phyloP scores from a whole-genome alignment of 345 rosid genomes.

The Aurinia saxatilis region DNA sequence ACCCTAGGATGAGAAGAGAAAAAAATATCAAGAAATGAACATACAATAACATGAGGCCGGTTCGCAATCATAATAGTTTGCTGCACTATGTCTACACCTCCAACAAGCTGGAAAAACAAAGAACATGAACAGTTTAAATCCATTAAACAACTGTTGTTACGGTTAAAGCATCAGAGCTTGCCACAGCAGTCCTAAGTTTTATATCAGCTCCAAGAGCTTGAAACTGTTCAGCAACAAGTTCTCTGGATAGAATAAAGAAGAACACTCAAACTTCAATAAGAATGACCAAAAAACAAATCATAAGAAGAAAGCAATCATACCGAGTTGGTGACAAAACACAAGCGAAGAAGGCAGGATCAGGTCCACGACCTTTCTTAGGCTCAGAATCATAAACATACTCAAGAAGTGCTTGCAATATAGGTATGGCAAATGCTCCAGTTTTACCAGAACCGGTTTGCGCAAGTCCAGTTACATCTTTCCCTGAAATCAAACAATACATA shows the following conservation, averaged over 20 bases:
- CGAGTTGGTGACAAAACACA: slow-evolving; percentile 92
- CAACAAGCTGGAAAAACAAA: slow-evolving; percentile 61
- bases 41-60: slow-evolving; percentile 79
- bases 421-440: slow-evolving; percentile 95
- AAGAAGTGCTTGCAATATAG: slow-evolving; percentile 72
- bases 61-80: slow-evolving; percentile 71
- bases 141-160: neutral
- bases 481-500: slow-evolving; percentile 31
- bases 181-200: slow-evolving; percentile 81
- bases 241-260: slow-evolving; percentile 38
- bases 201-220: slow-evolving; percentile 83
- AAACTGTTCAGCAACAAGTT: slow-evolving; percentile 93
- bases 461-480: slow-evolving; percentile 88
- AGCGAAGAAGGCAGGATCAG: slow-evolving; percentile 76
- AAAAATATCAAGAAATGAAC: slow-evolving; percentile 5
- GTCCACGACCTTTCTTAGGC: slow-evolving; percentile 37
- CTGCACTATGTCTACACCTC: slow-evolving; percentile 86
- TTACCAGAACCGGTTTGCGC: slow-evolving; percentile 96
- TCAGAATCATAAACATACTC: slow-evolving; percentile 39
- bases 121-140: neutral
- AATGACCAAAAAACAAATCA: neutral
- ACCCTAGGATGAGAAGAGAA: neutral
- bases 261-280: neutral
- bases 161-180: slow-evolving; percentile 27
- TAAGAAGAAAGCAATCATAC: slow-evolving; percentile 30